phyloP scores from a whole-genome alignment of 2,329 filamentous ascomycete species.

The Hypoxylon sp. region DNA sequence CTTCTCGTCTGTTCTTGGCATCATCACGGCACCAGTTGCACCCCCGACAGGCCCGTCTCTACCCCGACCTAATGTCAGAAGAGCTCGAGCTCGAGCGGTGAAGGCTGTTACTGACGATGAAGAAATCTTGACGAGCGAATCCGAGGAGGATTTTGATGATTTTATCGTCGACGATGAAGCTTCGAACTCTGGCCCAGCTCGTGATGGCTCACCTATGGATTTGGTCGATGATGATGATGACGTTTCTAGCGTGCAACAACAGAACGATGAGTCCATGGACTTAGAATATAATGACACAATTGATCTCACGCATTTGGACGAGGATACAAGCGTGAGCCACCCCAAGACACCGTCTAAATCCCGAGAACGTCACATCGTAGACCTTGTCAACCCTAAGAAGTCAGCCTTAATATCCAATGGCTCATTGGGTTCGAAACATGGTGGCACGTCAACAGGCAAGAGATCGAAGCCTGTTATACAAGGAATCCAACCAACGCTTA shows the following conservation, averaged over 20 bases:
- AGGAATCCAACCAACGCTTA: constrained; percentile 29
- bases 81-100: constrained; percentile 37
- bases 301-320: constrained; percentile 27
- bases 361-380: constrained; percentile 33
- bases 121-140: constrained; percentile 67
- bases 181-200: constrained; percentile 1
- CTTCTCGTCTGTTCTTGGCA: constrained; percentile 64
- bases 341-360: constrained; percentile 40
- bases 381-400: constrained; percentile 44
- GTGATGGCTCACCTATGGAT: constrained; percentile 14
- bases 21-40: constrained; percentile 61
- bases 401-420: neutral
- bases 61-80: constrained; percentile 44
- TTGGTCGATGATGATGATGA: constrained; percentile 25
- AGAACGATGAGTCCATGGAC: constrained; percentile 8
- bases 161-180: constrained; percentile 65
- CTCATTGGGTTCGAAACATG: neutral
- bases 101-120: constrained; percentile 56
- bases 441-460: neutral
- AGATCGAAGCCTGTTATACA: neutral
- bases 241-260: neutral
- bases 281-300: constrained; percentile 4
- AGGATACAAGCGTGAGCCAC: neutral
- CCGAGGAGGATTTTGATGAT: constrained; percentile 62
- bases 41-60: constrained; percentile 57